Evolutionary conservation across 345 rosid species (phyloP).

Genomic region (Populus deltoides): DNA sequence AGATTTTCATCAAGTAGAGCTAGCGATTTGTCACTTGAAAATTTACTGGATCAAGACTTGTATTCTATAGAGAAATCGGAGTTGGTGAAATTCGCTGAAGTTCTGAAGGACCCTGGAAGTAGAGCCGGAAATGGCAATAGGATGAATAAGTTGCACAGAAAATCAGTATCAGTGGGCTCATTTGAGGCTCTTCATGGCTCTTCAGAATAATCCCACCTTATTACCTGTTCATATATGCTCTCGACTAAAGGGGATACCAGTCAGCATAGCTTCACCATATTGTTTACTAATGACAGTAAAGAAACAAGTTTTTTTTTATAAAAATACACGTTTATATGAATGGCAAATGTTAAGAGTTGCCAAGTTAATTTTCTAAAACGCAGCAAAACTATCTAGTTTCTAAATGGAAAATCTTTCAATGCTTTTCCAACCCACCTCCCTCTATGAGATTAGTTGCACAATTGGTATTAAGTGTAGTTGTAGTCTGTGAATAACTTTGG

Average conservation of each 20-base stretch:
- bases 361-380: neutral
- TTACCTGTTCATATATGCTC: neutral
- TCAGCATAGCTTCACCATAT: neutral
- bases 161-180: slow-evolving; percentile 38
- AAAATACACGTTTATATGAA: neutral
- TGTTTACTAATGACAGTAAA: neutral
- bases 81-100: slow-evolving; percentile 61
- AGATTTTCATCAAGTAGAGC: slow-evolving; percentile 17
- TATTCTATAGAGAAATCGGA: slow-evolving; percentile 37
- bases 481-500: neutral
- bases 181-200: neutral
- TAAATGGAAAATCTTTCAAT: neutral
- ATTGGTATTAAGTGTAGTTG: neutral
- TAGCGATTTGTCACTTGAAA: slow-evolving; percentile 7
- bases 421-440: neutral
- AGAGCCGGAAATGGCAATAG: slow-evolving; percentile 19
- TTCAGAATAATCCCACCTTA: slow-evolving; percentile 11
- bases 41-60: slow-evolving; percentile 8
- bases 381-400: neutral
- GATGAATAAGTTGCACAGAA: slow-evolving; percentile 33
- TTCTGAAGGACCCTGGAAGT: slow-evolving; percentile 42
- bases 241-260: neutral
- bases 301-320: slow-evolving; percentile 7
- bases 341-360: neutral
- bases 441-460: neutral